Conservation (phyloP, 176 grass and related monocot species). For the Oryza australiensis region DNA sequence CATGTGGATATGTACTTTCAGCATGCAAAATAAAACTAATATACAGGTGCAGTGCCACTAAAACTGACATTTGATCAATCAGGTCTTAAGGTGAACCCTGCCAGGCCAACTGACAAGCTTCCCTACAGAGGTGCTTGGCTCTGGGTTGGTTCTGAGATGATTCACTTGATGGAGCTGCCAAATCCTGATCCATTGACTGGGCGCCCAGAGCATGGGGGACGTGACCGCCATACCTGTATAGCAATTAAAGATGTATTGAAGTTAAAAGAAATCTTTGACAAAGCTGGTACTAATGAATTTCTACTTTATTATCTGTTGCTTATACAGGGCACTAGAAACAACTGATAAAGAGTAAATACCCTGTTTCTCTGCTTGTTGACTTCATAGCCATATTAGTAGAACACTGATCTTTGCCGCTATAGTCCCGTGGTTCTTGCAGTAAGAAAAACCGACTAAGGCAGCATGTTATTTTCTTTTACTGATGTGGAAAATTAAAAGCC, state of each 20-base stretch:
- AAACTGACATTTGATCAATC: conserved; percentile 35
- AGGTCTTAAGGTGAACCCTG: conserved; percentile 91
- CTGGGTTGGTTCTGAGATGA: conserved; percentile 89
- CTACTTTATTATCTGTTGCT: background rate
- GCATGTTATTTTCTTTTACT: background rate
- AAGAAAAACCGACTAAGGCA: background rate
- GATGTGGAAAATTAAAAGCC: conserved; percentile 12
- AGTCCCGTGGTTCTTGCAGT: background rate
- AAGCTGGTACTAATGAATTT: conserved; percentile 58
- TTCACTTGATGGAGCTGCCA: conserved; percentile 82
- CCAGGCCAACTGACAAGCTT: conserved; percentile 82
- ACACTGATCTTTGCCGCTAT: background rate
- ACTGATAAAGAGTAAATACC: background rate
- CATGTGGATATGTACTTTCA: background rate
- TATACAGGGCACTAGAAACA: background rate
- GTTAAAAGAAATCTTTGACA: conserved; percentile 86
- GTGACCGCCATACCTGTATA: conserved; percentile 57
- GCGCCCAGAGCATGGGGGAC: conserved; percentile 88
- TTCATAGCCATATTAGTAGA: background rate
- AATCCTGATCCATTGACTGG: conserved; percentile 88
- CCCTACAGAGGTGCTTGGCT: conserved; percentile 95
- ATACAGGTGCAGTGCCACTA: conserved; percentile 5
- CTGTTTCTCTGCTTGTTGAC: background rate
- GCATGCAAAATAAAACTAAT: conserved; percentile 23
- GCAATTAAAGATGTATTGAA: conserved; percentile 84